Conservation (phyloP, 805 yeast species). For the Wickerhamomyces chambardii region DNA sequence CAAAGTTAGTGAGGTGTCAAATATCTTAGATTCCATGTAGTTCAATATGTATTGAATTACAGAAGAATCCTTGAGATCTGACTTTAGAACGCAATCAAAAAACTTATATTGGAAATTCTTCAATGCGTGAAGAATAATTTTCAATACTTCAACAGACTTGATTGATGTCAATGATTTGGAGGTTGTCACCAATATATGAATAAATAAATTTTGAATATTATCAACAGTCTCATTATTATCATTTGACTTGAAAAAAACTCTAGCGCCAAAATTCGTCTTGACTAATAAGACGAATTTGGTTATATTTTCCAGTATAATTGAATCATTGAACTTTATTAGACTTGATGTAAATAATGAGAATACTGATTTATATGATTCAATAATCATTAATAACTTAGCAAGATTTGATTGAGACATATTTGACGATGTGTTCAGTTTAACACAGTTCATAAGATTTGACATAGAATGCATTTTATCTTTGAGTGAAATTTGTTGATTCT, state of each 20-base stretch:
- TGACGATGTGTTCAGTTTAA: background rate
- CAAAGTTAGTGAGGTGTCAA: slow-evolving; percentile 3
- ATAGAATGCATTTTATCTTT: background rate
- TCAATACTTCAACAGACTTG: slow-evolving; percentile 9
- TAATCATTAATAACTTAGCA: background rate
- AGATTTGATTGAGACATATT: background rate
- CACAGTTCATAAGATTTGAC: background rate
- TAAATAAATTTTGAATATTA: slow-evolving; percentile 1
- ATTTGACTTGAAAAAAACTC: slow-evolving; percentile 2
- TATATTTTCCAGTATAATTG: slow-evolving; percentile 6
- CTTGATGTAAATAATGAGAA: background rate
- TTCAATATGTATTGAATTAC: slow-evolving; percentile 11
- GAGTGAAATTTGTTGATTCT: background rate
- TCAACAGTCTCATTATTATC: background rate
- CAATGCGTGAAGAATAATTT: slow-evolving; percentile 7
- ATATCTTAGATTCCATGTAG: slow-evolving; percentile 14
- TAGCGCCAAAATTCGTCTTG: slow-evolving; percentile 10
- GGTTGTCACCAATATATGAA: slow-evolving; percentile 7
- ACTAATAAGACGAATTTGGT: slow-evolving; percentile 7
- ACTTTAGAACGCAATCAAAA: slow-evolving; percentile 4
- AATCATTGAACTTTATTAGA: background rate
- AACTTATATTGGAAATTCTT: slow-evolving; percentile 8
- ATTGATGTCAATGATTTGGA: slow-evolving; percentile 1
- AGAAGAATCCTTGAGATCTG: background rate
- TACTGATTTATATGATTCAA: slow-evolving; percentile 2